Base-by-base conservation (phyloP, 1,284 basidiomycete genomes). In the Pholiota adiposa region DNA sequence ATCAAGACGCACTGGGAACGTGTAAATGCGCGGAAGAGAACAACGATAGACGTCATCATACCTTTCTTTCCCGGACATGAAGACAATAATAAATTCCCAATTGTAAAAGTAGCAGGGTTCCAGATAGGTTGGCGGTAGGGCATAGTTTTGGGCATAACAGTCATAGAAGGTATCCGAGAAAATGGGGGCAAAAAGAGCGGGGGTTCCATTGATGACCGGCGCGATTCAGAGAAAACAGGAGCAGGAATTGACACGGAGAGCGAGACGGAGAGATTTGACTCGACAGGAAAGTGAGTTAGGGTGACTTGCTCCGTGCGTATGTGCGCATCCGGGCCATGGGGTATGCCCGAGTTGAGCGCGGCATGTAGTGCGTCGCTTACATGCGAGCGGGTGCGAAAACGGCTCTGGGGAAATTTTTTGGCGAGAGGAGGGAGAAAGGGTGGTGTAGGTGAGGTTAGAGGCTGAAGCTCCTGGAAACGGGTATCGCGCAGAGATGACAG, bases 41-140 rank as follows among this genome's bases (percentile, higher is more conserved):
- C 41, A 27, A 18, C 5, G 19, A 44, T 21, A 16, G 27, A 44
- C 6, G 23, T 41, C 38, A 48, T 60, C 69, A 12, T 27, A 88
- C 89, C 86, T 81, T 98, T 96, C 76, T 98, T 99, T 7, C 97
- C 97, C 0, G 97, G 97, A 76, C 96, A 98, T 5, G 93, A 96
- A 2, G 92, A 95, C 29, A 99, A 76, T 49, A 92, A 83, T 34
- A 99, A 73, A 73, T 98, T 98, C n/a, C 97, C 97, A 1, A 98
- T 36, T 18, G 58, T 53, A 33, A 65, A 61, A 6, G 58, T 9
- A 18, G 52, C 36, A 21, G 51, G n/a, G 11, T 40, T 49, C 23
- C 11, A 23, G 29, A 14, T 25, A 25, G 23, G 6, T 29, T 48
- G 48, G 18, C 31, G 48, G 19, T 25, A 27, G 44, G 48, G 48